Evolutionary conservation across 192 early-diverging fungal genomes (phyloP), one percentile per base, ranked within the genome.

Genomic region (Linnemannia zychae): DNA sequence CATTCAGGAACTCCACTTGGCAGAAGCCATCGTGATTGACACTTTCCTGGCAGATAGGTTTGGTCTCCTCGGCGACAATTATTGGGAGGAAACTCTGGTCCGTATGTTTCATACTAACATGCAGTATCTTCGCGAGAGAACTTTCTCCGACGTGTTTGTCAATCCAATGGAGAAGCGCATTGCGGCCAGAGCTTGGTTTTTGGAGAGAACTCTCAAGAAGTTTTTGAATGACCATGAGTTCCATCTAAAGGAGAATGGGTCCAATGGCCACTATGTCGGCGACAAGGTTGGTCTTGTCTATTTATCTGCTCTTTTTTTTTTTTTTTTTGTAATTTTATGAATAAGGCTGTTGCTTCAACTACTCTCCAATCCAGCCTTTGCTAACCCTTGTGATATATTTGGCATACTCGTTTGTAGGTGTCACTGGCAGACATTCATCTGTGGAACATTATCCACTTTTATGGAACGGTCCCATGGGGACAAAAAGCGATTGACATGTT

Each of bases 261-360:
- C 60, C 53, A 84, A 84, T 63, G 82, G 82, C 11, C 82, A 84
- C n/a, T 84, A 84, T 48, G 76, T 84, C 34, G 76, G 76, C 16
- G 52, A 84, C 57, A 84, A 74, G 67, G 81, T 82, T 71, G 7
- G 22, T 44, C 40, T 44, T 44, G 40, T 44, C 40, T 44, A 7
- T n/a, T 4, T 53, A 7, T n/a, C 22, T 6, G 22, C 7, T 20
- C 52, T 7, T 1, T 20, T 53, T 18, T 22, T 1, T 22, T n/a
- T 53, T 53, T 53, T 53, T 50, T 15, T 12, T 47, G 6, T 47
- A n/a, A n/a, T n/a, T n/a, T n/a, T n/a, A n/a, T n/a, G n/a, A n/a
- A n/a, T n/a, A n/a, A n/a, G n/a, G n/a, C n/a, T n/a, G n/a, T n/a
- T 49, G 48, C 48, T 11, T 49, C 6, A 15, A 15, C 48, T 17